A percentile compares a stretch with the other conserved stretches of the same genome.
phyloP scores from a whole-genome alignment of 2,329 filamentous ascomycete genomes.

The Ophiocordyceps polyrhachis-furcata region DNA sequence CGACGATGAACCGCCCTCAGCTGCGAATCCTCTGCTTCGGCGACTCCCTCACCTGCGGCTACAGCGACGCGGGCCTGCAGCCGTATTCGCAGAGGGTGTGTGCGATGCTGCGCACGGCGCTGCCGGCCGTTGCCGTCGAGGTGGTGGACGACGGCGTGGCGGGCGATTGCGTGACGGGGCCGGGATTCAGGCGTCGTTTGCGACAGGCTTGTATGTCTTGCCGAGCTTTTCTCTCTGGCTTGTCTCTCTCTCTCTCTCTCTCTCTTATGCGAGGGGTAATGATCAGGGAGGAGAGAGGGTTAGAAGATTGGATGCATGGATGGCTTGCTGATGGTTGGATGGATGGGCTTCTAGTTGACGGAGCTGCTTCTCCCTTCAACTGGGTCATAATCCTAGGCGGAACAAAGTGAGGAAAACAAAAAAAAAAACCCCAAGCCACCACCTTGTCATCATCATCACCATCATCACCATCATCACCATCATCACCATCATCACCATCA shows the following conservation, averaged over 20 bases:
- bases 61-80: slow-evolving; percentile 22
- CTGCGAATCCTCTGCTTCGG: slow-evolving; percentile 45
- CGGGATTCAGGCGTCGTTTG: slow-evolving; percentile 13
- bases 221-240: no score
- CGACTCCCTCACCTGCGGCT: slow-evolving; percentile 44
- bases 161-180: slow-evolving; percentile 28
- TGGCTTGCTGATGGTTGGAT: no score
- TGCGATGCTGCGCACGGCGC: slow-evolving; percentile 24
- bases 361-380: slow-evolving; percentile 20
- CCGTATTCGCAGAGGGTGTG: slow-evolving; percentile 35
- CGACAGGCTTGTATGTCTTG: slow-evolving; percentile 16
- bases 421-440: no score
- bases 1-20: neutral
- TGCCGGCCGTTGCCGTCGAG: slow-evolving; percentile 22
- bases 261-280: neutral
- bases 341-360: no score
- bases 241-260: no score
- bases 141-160: slow-evolving; percentile 30
- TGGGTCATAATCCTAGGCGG: slow-evolving; percentile 47
- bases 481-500: no score
- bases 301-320: neutral
- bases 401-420: slow-evolving; percentile 30
- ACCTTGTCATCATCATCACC: no score
- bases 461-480: no score
- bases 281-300: neutral